Base-by-base conservation (phyloP, 257 asterid genomes). In the Buddleja alternifolia region DNA sequence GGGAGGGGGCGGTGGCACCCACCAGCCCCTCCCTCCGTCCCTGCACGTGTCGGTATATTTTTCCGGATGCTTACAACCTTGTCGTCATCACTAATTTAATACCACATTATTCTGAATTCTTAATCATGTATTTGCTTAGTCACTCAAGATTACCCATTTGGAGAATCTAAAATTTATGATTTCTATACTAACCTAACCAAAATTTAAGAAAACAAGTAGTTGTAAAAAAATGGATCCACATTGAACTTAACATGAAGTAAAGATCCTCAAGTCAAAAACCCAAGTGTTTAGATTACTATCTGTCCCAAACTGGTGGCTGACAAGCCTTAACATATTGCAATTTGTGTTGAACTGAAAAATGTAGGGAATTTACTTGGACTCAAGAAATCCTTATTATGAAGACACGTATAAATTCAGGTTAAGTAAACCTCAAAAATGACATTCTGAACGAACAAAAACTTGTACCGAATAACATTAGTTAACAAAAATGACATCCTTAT, bases 241-340 rank as follows among this genome's bases (percentile, higher is more conserved):
- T 45, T 67, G 46, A 51, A 57, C 57, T 60, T 53, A 8, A 29
- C 7, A 58, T 25, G 9, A 15, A 64, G 63, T 11, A 34, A 29
- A 59, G 57, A 59, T 24, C 20, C 75, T 12, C 17, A 78, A 85
- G 86, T 82, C 88, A 83, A 78, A 76, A 63, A 57, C 85, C 81
- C 44, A 83, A 74, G 50, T 2, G 7, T 72, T 78, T 80, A 78
- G 74, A 47, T 66, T 52, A 64, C 73, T 69, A 74, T 78, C 75
- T 75, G 77, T 69, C 75, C 74, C 66, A 74, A 53, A 19, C 36
- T 14, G 56, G 34, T 29, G 34, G 34, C 34, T 29, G 2, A 29
- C 34, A 29, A 1, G 34, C 34, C 34, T 48, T 40, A 63, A 11
- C 11, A 59, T 46, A 59, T 40, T 59, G n/a, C 40, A 34, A 39